Percentiles rank a stretch among this genome's conserved stretches.
Evolutionary conservation across 2,329 filamentous ascomycete genomes (phyloP).

Genomic region (Fusarium piperis): DNA sequence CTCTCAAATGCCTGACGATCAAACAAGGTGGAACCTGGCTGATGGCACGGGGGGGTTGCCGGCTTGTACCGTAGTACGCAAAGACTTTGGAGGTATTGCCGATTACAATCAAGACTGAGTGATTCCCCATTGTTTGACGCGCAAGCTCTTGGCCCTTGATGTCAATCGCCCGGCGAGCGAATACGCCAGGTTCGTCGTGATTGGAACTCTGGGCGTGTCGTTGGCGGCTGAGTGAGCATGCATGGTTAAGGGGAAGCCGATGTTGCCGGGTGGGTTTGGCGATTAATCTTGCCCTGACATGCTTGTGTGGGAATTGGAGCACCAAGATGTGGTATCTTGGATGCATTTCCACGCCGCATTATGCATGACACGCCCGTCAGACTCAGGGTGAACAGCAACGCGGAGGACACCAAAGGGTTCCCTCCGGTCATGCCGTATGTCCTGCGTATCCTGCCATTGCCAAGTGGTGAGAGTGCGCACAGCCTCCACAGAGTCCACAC

Average conservation of each 20-base stretch:
- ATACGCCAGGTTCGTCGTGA: slow-evolving; percentile 12
- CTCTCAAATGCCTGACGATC: slow-evolving; percentile 35
- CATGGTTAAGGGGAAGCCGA: slow-evolving; percentile 27
- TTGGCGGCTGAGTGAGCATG: slow-evolving; percentile 34
- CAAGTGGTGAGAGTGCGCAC: slow-evolving; percentile 6
- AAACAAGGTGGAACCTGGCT: slow-evolving; percentile 31
- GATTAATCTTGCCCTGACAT: slow-evolving; percentile 20
- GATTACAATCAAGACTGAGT: slow-evolving; percentile 9
- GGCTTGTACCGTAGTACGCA: not conserved
- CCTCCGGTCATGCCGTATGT: not conserved
- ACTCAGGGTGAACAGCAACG: not conserved
- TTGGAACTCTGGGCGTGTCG: slow-evolving; percentile 11
- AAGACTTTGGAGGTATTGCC: slow-evolving; percentile 10
- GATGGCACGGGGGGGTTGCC: slow-evolving; percentile 22
- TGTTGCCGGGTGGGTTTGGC: slow-evolving; percentile 18
- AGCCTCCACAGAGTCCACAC: slow-evolving; percentile 21
- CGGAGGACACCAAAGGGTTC: not conserved
- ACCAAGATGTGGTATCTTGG: not conserved
- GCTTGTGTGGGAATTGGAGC: slow-evolving; percentile 2
- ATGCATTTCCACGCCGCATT: not conserved
- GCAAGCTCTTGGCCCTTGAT: slow-evolving; percentile 15
- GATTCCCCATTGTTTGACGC: slow-evolving; percentile 31
- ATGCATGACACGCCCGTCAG: not conserved
- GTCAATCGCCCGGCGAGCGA: slow-evolving; percentile 1
- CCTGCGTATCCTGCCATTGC: not conserved